These are phyloP conservation scores for Zymoseptoria passerinii DNA, from an alignment of 2,329 filamentous ascomycete genomes.

Conservation along the genomic window DNA sequence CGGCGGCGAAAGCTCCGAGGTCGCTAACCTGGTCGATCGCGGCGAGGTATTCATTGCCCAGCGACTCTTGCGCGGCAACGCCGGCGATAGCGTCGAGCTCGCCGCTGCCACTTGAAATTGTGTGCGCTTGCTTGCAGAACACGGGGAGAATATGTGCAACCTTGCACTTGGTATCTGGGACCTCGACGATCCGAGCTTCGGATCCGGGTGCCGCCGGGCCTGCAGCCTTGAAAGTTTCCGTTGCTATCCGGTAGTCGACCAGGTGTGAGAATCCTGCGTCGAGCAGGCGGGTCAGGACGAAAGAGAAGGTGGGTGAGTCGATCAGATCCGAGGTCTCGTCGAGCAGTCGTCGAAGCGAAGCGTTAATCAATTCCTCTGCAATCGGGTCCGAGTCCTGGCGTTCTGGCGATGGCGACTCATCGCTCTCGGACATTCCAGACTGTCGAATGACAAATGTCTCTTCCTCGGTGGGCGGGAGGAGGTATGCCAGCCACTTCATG, in stretches of 20 bases:
- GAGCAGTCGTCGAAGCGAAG: constrained; percentile 69
- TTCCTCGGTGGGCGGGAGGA: constrained; percentile 70
- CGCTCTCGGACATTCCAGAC: constrained; percentile 59
- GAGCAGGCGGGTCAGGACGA: constrained; percentile 77
- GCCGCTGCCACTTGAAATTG: constrained; percentile 69
- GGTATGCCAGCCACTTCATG: constrained; percentile 69
- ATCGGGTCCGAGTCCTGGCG: constrained; percentile 13
- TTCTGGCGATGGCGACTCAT: constrained; percentile 22
- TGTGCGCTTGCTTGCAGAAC: constrained; percentile 81
- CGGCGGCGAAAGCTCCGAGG: constrained; percentile 74
- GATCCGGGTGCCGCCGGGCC: constrained; percentile 35
- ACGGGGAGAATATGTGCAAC: constrained; percentile 85
- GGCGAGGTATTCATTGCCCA: constrained; percentile 43
- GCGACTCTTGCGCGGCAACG: constrained; percentile 22
- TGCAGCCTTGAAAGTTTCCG: constrained; percentile 61
- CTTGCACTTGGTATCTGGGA: constrained; percentile 51
- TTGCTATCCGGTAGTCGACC: constrained; percentile 71
- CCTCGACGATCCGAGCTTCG: constrained; percentile 46
- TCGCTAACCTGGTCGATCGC: constrained; percentile 70
- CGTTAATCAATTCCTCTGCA: constrained; percentile 34
- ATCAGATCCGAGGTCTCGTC: constrained; percentile 95
- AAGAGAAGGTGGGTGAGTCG: constrained; percentile 83
- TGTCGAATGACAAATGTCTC: constrained; percentile 79
- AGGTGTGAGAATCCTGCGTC: constrained; percentile 81
- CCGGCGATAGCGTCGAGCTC: constrained; percentile 42